These are phyloP conservation scores for Talaromyces sp. DNA, from an alignment of 2,329 filamentous ascomycete species.

Conservation along the genomic window DNA sequence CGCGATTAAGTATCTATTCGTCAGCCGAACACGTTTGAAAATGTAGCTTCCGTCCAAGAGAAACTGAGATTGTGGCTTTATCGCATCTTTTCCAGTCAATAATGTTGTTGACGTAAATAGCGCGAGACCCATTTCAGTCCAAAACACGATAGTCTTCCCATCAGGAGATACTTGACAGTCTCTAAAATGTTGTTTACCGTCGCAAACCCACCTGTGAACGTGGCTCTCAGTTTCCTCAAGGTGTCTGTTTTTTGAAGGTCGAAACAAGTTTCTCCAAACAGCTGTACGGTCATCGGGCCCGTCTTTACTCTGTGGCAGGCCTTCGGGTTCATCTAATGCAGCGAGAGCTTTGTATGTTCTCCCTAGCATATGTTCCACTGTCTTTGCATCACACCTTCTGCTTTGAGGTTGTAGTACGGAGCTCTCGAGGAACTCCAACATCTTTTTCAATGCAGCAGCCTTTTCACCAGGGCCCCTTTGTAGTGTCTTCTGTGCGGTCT, in stretches of 20 bases:
- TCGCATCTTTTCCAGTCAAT: background rate
- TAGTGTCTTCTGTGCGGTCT: conserved; percentile 3
- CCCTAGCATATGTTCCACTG: conserved; percentile 23
- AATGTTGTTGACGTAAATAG: conserved; percentile 26
- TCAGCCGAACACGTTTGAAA: conserved; percentile 3
- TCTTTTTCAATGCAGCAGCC: conserved; percentile 20
- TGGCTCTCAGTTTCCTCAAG: background rate
- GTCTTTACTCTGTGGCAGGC: background rate
- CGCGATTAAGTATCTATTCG: conserved; percentile 5
- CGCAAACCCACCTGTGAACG: conserved; percentile 11
- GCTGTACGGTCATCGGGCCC: background rate
- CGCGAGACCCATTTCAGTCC: conserved; percentile 31
- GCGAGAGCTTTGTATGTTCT: background rate
- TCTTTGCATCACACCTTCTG: conserved; percentile 19
- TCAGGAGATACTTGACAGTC: conserved; percentile 32
- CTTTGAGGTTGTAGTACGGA: conserved; percentile 27
- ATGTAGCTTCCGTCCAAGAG: background rate
- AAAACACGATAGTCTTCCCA: conserved; percentile 31
- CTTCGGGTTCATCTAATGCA: background rate
- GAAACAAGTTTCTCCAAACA: background rate
- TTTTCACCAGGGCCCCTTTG: background rate
- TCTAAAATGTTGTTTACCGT: conserved; percentile 25
- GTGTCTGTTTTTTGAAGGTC: background rate
- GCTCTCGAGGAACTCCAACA: conserved; percentile 32
- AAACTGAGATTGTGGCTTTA: no score